Percentiles rank a stretch among this genome's conserved stretches.
Conservation (phyloP, 805 yeast genomes). For the Helenozyma rhizophorensis region DNA sequence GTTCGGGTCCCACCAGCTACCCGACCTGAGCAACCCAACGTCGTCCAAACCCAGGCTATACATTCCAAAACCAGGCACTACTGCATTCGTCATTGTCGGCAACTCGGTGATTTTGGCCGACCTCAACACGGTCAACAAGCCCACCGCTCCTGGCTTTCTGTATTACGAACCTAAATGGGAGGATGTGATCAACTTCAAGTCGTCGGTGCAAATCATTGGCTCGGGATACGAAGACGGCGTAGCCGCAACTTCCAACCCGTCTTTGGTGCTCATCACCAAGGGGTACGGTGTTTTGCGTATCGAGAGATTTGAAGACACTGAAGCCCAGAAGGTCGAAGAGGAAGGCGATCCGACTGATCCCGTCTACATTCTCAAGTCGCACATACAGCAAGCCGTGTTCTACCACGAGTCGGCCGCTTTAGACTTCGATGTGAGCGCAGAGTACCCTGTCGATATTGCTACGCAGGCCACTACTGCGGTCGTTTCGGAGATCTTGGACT, state of each 20-base stretch:
- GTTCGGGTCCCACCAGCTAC: slow-evolving; percentile 63
- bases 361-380: slow-evolving; percentile 53
- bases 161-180: slow-evolving; percentile 66
- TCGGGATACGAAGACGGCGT: slow-evolving; percentile 48
- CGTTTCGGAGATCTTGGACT: slow-evolving; percentile 51
- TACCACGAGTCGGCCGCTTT: slow-evolving; percentile 47
- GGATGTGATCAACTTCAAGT: slow-evolving; percentile 61
- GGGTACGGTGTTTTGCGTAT: slow-evolving; percentile 60
- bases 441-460: slow-evolving; percentile 13
- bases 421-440: slow-evolving; percentile 45
- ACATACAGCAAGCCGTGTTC: slow-evolving; percentile 80
- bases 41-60: slow-evolving; percentile 42
- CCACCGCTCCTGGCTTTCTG: slow-evolving; percentile 14
- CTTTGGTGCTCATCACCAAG: slow-evolving; percentile 45
- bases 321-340: slow-evolving; percentile 9
- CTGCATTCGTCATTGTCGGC: slow-evolving; percentile 58
- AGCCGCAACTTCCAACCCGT: slow-evolving; percentile 31
- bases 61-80: slow-evolving; percentile 53
- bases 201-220: slow-evolving; percentile 53
- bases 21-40: slow-evolving; percentile 27
- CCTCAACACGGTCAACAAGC: slow-evolving; percentile 34
- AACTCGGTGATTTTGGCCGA: slow-evolving; percentile 66
- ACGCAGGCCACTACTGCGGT: slow-evolving; percentile 43
- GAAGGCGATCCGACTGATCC: slow-evolving; percentile 19
- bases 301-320: slow-evolving; percentile 37